Evolutionary conservation across 352 stramenopile species (phyloP), one percentile per base, ranked within the genome.

Genomic region (Nothophytophthora sp.): DNA sequence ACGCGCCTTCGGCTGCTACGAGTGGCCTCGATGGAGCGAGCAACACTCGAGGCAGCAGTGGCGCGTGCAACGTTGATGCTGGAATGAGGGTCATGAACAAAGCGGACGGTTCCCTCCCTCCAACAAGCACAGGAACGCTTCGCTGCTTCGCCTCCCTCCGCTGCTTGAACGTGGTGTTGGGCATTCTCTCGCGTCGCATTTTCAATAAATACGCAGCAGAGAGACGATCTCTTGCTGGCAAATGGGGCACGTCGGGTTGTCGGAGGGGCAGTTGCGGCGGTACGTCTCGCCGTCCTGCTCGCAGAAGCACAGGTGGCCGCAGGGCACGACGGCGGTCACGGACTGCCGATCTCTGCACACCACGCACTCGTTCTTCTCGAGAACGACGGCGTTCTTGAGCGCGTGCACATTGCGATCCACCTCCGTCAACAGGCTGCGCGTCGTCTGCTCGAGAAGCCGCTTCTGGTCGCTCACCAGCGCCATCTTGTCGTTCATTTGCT

Each of bases 221-320:
- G 83, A 90, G 45, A 92, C 79, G 48, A 91, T 71, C 51, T 94
- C 83, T 42, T 76, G 68, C 56, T 94, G 83, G 53, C 83, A 94
- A 45, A 94, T 82, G 11, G 83, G 83, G 48, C 83, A 94, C 29
- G 75, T 66, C 15, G 85, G 58, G 45, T 84, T 74, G 28, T 69
- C 49, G 5, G 49, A 63, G 13, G 62, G 53, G 24, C 67, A 63
- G 25, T 77, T 82, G 34, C 60, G 76, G 3, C 70, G 70, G 57
- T 92, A 94, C 11, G 67, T 60, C 29, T 90, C 77, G 22, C 70
- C 79, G 56, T 94, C 83, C n/a, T 88, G 61, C 23, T 94, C 76
- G 60, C 83, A 94, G 50, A 94, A 94, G 45, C 81, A 90, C 35
- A 94, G 35, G 36, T 94, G 83, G n/a, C 83, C 83, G 34, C 83